Evolutionary conservation across 108 stramenopile species (phyloP), one percentile per base, ranked within the genome.

Genomic region (Bacterosira constricta): DNA sequence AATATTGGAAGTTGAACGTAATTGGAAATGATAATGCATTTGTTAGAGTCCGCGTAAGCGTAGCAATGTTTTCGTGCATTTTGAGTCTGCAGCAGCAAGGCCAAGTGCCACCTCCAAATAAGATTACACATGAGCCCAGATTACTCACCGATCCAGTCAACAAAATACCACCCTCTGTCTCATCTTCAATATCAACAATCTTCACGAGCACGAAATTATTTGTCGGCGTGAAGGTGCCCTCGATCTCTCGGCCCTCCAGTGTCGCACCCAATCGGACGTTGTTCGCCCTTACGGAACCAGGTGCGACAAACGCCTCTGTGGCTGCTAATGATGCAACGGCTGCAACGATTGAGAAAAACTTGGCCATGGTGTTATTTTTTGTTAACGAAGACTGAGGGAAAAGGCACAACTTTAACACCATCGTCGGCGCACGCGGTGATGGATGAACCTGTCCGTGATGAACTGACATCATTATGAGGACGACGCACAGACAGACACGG

Each of bases 161-260:
- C 35, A 93, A 61, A 51, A 96, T 92, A 26, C 96, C 96, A 32
- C 90, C 93, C 11, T 79, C 74, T 0, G 96, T 91, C 55, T 91
- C 39, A 17, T 86, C 86, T n/a, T 68, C 52, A 11, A 80, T 72
- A 39, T 75, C 83, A 6, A 84, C 88, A n/a, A 81, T 63, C 60
- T 87, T 88, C 46, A 96, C 85, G 3, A 96, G 73, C 18, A 94
- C 69, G 58, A 93, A 93, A 54, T 96, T 94, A 64, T 93, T 90
- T 18, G 90, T 71, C 35, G 94, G 91, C 13, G 73, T 69, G 25
- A 95, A 53, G 6, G 71, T 63, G 15, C 88, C 86, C 21, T 71
- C 63, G 51, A 91, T 87, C 34, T 84, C 74, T 7, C 77, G 55
- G 15, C 90, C 90, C 42, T 94, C 93, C 11, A 94, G 69, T 45